A percentile compares a stretch with the other conserved stretches of the same genome.
phyloP scores from a whole-genome alignment of 148 eudicot genomes.

The Persicaria tinctoria region DNA sequence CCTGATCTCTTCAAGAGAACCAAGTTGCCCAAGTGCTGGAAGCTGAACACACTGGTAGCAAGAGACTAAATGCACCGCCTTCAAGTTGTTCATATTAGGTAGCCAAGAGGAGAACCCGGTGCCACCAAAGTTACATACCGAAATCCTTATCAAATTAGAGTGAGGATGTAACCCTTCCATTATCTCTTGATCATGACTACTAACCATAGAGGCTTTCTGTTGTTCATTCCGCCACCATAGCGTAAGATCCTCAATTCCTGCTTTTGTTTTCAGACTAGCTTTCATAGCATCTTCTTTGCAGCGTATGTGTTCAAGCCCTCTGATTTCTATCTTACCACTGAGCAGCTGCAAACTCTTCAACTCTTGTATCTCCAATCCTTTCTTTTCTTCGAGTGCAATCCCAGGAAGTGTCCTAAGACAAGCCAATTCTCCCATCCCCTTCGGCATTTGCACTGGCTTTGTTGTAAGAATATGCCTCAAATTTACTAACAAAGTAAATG shows the following conservation, averaged over 20 bases:
- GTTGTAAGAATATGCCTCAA: not conserved
- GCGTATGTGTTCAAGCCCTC: not conserved
- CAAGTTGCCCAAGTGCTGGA: not conserved
- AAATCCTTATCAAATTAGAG: not conserved
- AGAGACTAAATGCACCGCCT: not conserved
- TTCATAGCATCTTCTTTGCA: slow-evolving; percentile 5
- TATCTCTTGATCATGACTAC: not conserved
- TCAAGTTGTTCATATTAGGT: not conserved
- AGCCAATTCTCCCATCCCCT: not conserved
- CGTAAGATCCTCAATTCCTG: not conserved
- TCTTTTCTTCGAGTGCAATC: not conserved
- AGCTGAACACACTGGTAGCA: not conserved
- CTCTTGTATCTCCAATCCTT: not conserved
- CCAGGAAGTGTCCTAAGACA: not conserved
- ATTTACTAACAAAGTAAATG: not conserved
- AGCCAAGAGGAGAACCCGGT: not conserved
- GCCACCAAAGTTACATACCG: not conserved
- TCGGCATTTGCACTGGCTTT: not conserved
- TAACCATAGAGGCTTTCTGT: not conserved
- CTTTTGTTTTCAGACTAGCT: not conserved
- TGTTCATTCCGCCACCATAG: not conserved
- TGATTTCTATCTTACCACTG: not conserved
- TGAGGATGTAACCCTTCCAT: not conserved
- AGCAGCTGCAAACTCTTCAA: not conserved
- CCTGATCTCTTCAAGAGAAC: not conserved